Base-by-base conservation (phyloP, 805 yeast genomes). In the Saccharomycopsis amapae region DNA sequence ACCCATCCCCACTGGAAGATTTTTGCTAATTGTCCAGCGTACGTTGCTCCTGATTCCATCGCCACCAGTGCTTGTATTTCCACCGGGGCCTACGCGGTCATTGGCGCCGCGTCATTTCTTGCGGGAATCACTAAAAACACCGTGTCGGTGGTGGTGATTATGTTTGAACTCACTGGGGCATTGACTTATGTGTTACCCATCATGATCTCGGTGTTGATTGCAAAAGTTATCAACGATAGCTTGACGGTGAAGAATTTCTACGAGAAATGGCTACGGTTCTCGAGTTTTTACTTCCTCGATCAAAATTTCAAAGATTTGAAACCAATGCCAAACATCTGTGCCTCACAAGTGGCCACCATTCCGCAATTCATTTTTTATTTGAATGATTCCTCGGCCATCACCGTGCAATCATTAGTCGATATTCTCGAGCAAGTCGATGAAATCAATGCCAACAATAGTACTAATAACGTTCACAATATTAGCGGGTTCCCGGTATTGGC, bases 101-200 rank as follows among this genome's bases (percentile, higher is more conserved):
- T 87, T 19, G 95, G 96, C 0, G 87, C 95, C 0, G 95, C 88
- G 0, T 72, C 95, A 1, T 82, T 85, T 45, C 67, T 85, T 53
- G 77, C 93, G 0, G 94, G 95, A 3, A 78, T 81, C 13, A 85
- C 95, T 2, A 77, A 85, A 53, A 73, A 86, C 64, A 85, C 89
- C 3, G 81, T 85, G 52, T 75, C 87, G 37, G 79, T 82, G 5
- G 95, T 85, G 15, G 89, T 86, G 5, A 76, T 87, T 22, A 69
- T 85, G 52, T 83, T 85, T 60, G 96, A 86, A 60, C 65, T 86
- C 33, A 85, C 95, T 0, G 96, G 95, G 22, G 96, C 95, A 0
- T 69, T 87, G 40, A 75, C 84, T 0, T 86, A 86, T 57, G 87
- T 85, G 2, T 66, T 86, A 37, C 96, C 96, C 0, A 82, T 86